A percentile compares a stretch with the other conserved stretches of the same genome.
phyloP scores from a whole-genome alignment of 441 rosid genomes.

The Theobroma grandiflorum region DNA sequence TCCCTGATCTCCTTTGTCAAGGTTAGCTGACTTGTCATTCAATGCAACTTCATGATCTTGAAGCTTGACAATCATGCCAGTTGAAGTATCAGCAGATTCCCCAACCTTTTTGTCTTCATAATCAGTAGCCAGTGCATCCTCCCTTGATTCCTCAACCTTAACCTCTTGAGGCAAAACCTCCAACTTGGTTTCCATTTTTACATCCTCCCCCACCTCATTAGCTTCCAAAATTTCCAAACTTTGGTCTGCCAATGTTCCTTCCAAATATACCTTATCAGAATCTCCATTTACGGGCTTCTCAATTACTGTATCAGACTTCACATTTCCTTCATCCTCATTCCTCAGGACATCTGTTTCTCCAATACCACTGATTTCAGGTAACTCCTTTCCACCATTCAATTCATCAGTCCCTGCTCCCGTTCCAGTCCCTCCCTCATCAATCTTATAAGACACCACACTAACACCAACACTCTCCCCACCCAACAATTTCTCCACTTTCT shows the following conservation, averaged over 20 bases:
- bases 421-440: slow-evolving; percentile 58
- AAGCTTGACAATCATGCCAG: slow-evolving; percentile 20
- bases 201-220: slow-evolving; percentile 24
- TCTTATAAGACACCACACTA: slow-evolving; percentile 39
- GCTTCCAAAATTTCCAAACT: slow-evolving; percentile 29
- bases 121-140: slow-evolving; percentile 33
- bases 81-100: slow-evolving; percentile 30
- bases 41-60: slow-evolving; percentile 31
- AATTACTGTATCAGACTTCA: slow-evolving; percentile 5
- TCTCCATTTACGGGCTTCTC: slow-evolving; percentile 26
- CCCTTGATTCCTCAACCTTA: slow-evolving; percentile 30
- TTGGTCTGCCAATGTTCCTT: not conserved
- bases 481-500: slow-evolving; percentile 35
- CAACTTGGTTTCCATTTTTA: slow-evolving; percentile 32
- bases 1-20: slow-evolving; percentile 19
- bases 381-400: slow-evolving; percentile 31
- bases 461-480: slow-evolving; percentile 38
- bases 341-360: slow-evolving; percentile 34
- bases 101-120: slow-evolving; percentile 20
- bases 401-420: slow-evolving; percentile 28
- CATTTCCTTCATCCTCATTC: slow-evolving; percentile 29
- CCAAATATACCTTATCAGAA: not conserved
- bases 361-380: slow-evolving; percentile 27
- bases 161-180: slow-evolving; percentile 32
- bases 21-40: slow-evolving; percentile 18